Evolutionary conservation across 1,284 basidiomycete genomes (phyloP).

Genomic region (Microbotryum silenes-acaulis): DNA sequence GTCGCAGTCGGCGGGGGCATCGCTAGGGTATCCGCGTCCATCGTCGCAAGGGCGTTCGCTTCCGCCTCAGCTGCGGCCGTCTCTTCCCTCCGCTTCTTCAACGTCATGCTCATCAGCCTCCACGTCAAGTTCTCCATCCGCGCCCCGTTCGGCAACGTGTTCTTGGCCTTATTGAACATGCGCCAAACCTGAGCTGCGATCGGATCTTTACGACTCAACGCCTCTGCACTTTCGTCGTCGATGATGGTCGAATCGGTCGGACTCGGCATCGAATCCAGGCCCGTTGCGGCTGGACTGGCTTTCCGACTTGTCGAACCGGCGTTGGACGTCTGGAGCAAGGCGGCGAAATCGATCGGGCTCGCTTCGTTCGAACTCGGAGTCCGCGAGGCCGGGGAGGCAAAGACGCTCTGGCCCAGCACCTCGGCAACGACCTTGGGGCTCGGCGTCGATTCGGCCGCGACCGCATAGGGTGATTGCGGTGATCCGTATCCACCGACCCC

Average conservation of each 20-base stretch:
- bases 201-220: constrained; percentile 56
- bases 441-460: constrained; percentile 6
- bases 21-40: background rate
- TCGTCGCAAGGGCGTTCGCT: background rate
- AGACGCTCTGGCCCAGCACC: constrained; percentile 20
- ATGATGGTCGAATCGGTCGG: constrained; percentile 22
- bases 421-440: constrained; percentile 23
- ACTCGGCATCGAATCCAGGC: background rate
- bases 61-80: constrained; percentile 9
- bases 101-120: constrained; percentile 93
- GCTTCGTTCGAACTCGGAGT: constrained; percentile 9
- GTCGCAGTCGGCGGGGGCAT: constrained; percentile 9
- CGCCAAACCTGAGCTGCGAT: constrained; percentile 94
- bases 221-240: constrained; percentile 31
- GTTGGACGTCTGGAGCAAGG: background rate
- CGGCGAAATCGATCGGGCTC: constrained; percentile 10
- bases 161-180: constrained; percentile 86
- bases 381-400: background rate
- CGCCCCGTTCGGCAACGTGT: constrained; percentile 77
- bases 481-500: constrained; percentile 22
- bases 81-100: constrained; percentile 60
- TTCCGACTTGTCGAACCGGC: background rate
- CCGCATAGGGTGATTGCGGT: constrained; percentile 6
- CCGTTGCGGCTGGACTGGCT: background rate
- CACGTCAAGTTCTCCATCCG: constrained; percentile 96